These are phyloP conservation scores for Neolentinus lepideus DNA, from an alignment of 1,284 basidiomycete species.

Conservation along the genomic window DNA sequence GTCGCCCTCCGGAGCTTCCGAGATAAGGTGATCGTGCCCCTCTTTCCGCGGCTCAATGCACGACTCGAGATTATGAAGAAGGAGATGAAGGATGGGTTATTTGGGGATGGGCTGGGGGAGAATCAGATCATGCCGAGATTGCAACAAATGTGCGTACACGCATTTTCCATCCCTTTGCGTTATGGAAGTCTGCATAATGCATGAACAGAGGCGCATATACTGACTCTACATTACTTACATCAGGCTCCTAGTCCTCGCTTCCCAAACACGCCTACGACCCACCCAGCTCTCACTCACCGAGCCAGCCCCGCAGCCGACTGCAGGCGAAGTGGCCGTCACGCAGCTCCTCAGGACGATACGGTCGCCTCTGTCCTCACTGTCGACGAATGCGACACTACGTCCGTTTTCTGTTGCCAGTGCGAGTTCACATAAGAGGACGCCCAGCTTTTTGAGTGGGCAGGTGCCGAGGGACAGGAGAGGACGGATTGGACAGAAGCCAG, in stretches of 20 bases:
- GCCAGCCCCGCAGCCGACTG: conserved; percentile 41
- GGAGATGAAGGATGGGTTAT: conserved; percentile 33
- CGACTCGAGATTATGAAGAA: conserved; percentile 39
- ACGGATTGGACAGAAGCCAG: conserved; percentile 52
- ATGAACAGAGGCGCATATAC: neutral
- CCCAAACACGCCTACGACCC: conserved; percentile 47
- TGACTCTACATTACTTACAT: conserved; percentile 1
- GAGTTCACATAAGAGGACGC: conserved; percentile 27
- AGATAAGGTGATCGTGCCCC: conserved; percentile 67
- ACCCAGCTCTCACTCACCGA: conserved; percentile 46
- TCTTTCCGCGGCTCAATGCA: conserved; percentile 47
- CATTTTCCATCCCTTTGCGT: neutral
- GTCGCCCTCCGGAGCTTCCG: conserved; percentile 77
- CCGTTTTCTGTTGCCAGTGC: neutral
- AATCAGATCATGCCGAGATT: conserved; percentile 48
- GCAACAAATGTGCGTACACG: conserved; percentile 61
- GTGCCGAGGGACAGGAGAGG: conserved; percentile 70
- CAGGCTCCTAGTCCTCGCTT: conserved; percentile 74
- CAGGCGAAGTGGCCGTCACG: conserved; percentile 55
- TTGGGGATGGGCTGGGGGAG: conserved; percentile 40
- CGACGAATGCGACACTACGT: conserved; percentile 10
- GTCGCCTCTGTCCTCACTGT: conserved; percentile 27
- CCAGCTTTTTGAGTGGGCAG: conserved; percentile 64
- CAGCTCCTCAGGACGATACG: conserved; percentile 57
- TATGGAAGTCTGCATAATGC: neutral